phyloP scores from a whole-genome alignment of 805 yeast species.

The Tanozyma kutaoensis region DNA sequence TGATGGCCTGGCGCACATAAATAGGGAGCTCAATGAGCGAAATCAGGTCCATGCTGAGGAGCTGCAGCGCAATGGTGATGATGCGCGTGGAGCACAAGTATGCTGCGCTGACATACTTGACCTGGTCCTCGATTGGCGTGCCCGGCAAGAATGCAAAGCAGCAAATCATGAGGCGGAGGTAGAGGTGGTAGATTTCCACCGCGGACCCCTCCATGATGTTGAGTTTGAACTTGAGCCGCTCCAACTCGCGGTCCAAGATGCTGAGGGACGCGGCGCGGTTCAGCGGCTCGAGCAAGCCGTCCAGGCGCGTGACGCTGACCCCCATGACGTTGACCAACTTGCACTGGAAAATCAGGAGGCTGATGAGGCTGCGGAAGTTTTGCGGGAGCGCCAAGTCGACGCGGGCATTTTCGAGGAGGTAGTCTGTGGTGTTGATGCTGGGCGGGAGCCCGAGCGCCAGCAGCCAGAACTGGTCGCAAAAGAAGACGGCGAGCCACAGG shows the following conservation, averaged over 20 bases:
- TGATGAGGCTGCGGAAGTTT: constrained; percentile 56
- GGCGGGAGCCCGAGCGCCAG: constrained; percentile 83
- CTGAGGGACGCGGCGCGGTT: constrained; percentile 71
- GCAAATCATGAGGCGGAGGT: constrained; percentile 70
- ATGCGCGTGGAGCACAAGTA: constrained; percentile 72
- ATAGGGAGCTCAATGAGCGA: constrained; percentile 78
- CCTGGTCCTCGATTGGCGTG: constrained; percentile 77
- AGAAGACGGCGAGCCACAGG: constrained; percentile 82
- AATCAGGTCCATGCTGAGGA: constrained; percentile 41
- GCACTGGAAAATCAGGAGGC: constrained; percentile 71
- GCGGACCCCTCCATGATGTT: constrained; percentile 51
- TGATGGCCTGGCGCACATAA: constrained; percentile 74
- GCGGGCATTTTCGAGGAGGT: constrained; percentile 66
- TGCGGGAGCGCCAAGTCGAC: constrained; percentile 53
- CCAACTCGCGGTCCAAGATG: constrained; percentile 69
- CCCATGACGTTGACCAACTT: constrained; percentile 81
- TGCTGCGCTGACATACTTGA: constrained; percentile 70
- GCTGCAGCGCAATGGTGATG: constrained; percentile 61
- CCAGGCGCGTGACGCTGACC: constrained; percentile 69
- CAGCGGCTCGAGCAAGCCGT: constrained; percentile 76
- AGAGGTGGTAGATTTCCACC: constrained; percentile 66
- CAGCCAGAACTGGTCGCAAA: constrained; percentile 85
- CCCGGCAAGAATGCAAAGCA: constrained; percentile 87
- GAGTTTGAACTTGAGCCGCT: constrained; percentile 51
- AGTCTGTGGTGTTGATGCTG: constrained; percentile 65